Conservation (phyloP, 352 stramenopile genomes). For the Phytophthora melonis region DNA sequence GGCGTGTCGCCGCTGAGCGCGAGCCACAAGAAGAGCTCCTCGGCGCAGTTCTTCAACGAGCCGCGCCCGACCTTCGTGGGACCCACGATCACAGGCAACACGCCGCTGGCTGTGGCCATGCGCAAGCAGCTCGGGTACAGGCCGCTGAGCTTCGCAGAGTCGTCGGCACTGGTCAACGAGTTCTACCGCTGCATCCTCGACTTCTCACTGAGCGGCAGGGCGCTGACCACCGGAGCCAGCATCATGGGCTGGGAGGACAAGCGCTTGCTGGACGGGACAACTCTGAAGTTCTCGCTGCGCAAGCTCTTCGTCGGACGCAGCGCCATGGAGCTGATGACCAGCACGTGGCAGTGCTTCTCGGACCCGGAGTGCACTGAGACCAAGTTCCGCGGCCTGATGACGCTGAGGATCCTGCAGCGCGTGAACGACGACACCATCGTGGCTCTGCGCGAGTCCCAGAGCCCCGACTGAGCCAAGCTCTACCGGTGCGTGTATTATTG, state of each 20-base stretch:
- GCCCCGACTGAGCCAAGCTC: conserved; percentile 50
- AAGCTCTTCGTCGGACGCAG: conserved; percentile 60
- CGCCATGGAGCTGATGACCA: conserved; percentile 56
- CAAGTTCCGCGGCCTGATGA: conserved; percentile 75
- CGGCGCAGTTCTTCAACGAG: conserved; percentile 40
- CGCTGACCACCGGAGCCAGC: conserved; percentile 56
- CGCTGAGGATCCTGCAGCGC: conserved; percentile 66
- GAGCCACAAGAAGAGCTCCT: conserved; percentile 39
- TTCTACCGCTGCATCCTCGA: conserved; percentile 60
- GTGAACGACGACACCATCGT: conserved; percentile 81
- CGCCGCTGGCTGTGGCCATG: conserved; percentile 39
- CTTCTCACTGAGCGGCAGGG: conserved; percentile 62
- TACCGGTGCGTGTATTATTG: conserved; percentile 79
- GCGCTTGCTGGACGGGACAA: conserved; percentile 56
- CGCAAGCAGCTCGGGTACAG: conserved; percentile 63
- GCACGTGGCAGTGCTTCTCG: conserved; percentile 79
- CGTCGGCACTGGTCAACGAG: conserved; percentile 48
- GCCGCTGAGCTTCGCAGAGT: conserved; percentile 42
- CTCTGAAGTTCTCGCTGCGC: conserved; percentile 72
- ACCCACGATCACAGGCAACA: conserved; percentile 30
- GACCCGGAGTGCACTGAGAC: conserved; percentile 61
- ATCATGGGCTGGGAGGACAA: conserved; percentile 80
- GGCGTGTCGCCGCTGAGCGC: conserved; percentile 43
- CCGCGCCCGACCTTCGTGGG: conserved; percentile 47
- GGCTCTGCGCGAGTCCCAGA: conserved; percentile 61